phyloP scores from a whole-genome alignment of 345 rosid genomes.

The Hibiscus syriacus region DNA sequence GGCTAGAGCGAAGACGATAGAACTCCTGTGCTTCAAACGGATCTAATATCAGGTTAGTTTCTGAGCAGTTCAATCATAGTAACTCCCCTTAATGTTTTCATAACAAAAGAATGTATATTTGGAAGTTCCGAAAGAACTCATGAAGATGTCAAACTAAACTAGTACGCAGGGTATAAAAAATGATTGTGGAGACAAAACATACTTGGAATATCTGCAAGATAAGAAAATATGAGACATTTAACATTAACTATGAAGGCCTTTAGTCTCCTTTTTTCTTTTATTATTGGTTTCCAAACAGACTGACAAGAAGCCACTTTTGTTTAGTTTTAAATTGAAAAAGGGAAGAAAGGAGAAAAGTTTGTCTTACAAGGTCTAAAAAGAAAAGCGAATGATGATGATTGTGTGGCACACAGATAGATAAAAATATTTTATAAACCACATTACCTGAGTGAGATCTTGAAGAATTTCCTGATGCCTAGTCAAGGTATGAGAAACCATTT shows the following conservation, averaged over 20 bases:
- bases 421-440: slow-evolving; percentile 6
- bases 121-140: neutral
- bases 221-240: neutral
- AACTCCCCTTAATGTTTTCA: neutral
- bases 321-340: neutral
- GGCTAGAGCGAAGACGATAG: slow-evolving; percentile 80
- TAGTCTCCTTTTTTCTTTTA: too few species aligned
- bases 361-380: too few species aligned
- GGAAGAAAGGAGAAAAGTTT: neutral
- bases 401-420: too few species aligned
- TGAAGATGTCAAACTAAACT: neutral
- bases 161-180: neutral
- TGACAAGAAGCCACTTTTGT: neutral
- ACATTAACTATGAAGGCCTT: too few species aligned
- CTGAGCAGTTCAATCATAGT: neutral
- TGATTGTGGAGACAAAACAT: neutral
- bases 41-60: slow-evolving; percentile 18
- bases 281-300: too few species aligned
- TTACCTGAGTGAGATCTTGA: slow-evolving; percentile 86
- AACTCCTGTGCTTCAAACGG: slow-evolving; percentile 77
- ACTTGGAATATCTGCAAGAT: neutral
- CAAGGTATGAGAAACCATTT: slow-evolving; percentile 98
- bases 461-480: slow-evolving; percentile 96
- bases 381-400: too few species aligned
- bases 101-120: slow-evolving; percentile 1